Conservation (phyloP, 441 rosid species). For the Pelargonium cotyledonis region DNA sequence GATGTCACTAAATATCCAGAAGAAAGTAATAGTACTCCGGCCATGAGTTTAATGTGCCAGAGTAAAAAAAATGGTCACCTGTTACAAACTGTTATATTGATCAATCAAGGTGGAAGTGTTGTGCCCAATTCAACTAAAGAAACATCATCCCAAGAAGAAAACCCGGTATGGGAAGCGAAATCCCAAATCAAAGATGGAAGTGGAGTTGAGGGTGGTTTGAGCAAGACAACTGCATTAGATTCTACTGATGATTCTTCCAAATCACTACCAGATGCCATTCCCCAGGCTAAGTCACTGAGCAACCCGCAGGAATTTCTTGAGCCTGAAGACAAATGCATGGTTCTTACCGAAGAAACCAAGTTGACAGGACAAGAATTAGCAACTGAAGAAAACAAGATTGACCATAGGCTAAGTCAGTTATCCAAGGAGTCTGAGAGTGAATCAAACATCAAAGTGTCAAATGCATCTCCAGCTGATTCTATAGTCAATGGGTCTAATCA, state of each 20-base stretch:
- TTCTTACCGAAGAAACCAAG: conserved; percentile 15
- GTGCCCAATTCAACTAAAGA: conserved; percentile 14
- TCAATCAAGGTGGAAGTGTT: conserved; percentile 15
- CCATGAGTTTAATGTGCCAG: conserved; percentile 15
- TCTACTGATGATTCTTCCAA: not conserved
- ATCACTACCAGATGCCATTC: too few relatives aligned
- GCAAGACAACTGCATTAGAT: conserved; percentile 13
- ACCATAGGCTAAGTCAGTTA: conserved; percentile 13
- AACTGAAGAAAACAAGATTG: conserved; percentile 17
- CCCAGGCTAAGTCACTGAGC: too few relatives aligned
- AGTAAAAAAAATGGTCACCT: conserved; percentile 21
- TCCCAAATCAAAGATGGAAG: conserved; percentile 17
- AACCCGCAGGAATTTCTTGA: not conserved
- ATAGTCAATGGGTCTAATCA: conserved; percentile 10
- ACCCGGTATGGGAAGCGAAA: conserved; percentile 14
- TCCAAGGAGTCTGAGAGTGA: conserved; percentile 9
- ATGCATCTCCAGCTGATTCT: conserved; percentile 16
- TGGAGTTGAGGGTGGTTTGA: conserved; percentile 5
- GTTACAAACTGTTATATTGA: conserved; percentile 4
- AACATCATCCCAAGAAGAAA: conserved; percentile 13
- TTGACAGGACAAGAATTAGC: conserved; percentile 19
- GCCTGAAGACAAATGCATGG: conserved; percentile 18
- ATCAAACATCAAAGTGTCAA: conserved; percentile 15
- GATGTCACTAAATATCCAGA: conserved; percentile 1
- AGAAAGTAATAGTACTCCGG: conserved; percentile 14